These are phyloP conservation scores for Fraxinus latifolia DNA, from an alignment of 305 asterid species.

Conservation along the genomic window DNA sequence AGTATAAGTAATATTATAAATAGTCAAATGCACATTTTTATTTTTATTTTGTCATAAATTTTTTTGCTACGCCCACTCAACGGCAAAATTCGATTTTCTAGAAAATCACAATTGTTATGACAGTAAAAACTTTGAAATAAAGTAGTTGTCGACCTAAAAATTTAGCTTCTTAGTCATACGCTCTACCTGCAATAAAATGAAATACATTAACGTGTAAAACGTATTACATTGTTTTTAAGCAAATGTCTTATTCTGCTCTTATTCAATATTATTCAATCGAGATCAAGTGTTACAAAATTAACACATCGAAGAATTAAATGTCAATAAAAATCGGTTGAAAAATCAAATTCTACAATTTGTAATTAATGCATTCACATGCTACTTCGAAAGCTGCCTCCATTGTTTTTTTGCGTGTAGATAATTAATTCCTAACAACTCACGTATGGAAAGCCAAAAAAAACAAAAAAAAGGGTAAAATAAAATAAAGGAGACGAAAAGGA, in stretches of 20 bases:
- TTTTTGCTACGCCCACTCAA: neutral
- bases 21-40: neutral
- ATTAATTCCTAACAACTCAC: neutral
- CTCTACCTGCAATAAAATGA: neutral
- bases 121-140: neutral
- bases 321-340: neutral
- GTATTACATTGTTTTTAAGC: neutral
- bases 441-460: neutral
- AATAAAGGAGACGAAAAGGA: neutral
- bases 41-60: neutral
- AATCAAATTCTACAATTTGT: neutral
- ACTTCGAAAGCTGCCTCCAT: neutral
- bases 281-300: neutral
- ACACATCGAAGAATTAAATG: neutral
- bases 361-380: neutral
- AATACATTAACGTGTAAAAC: neutral
- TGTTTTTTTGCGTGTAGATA: neutral
- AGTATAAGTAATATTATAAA: neutral
- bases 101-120: neutral
- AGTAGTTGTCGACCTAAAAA: neutral
- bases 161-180: neutral
- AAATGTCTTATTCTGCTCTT: neutral
- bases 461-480: no score
- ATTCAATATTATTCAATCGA: neutral
- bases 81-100: neutral